Evolutionary conservation across 23 red algal genomes (phyloP).

Genomic region (Agarophyton chilense): DNA sequence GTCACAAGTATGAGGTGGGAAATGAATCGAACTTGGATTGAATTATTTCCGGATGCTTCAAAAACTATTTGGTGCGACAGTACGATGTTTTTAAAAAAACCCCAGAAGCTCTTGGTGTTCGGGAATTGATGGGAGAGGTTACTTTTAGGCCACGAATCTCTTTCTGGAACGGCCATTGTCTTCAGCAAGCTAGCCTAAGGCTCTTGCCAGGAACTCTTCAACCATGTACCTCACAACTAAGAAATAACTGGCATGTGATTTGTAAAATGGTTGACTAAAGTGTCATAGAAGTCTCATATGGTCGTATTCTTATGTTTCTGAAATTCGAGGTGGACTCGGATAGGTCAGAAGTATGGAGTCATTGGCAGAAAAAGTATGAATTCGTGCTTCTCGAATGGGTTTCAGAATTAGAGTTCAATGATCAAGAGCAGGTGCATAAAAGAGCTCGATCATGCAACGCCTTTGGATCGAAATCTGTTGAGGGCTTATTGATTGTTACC

Average conservation of each 20-base stretch:
- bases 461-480: not conserved
- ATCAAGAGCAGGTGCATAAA: not conserved
- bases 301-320: not conserved
- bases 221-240: not conserved
- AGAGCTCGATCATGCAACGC: not conserved
- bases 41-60: not conserved
- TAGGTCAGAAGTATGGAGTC: not conserved
- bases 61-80: not conserved
- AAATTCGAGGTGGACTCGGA: not conserved
- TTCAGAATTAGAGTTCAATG: not conserved
- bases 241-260: not conserved
- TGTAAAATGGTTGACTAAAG: not conserved
- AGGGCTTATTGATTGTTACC: not conserved
- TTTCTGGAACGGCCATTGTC: not conserved
- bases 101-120: not conserved
- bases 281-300: not conserved
- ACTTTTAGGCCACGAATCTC: not conserved
- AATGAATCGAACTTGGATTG: not conserved
- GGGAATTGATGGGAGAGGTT: not conserved
- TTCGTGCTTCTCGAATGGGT: not conserved
- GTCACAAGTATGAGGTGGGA: not conserved
- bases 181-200: not conserved
- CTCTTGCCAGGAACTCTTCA: not conserved
- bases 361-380: slow-evolving; percentile 2
- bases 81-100: not conserved